Conservation (phyloP, 352 stramenopile species). For the Phytophthora rubi region DNA sequence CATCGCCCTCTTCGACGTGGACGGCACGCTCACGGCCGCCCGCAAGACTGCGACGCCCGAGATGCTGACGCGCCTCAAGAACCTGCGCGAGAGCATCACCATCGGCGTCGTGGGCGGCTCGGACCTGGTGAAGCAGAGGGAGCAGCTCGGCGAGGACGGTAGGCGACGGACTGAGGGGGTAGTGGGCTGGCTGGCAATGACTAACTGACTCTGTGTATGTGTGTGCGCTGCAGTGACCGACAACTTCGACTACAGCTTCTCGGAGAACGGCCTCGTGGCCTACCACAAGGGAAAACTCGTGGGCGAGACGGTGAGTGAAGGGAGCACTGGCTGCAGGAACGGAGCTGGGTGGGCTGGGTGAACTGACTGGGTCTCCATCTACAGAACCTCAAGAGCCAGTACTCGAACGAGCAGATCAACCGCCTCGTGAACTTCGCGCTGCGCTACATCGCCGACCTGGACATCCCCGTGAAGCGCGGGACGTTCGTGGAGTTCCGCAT, state of each 20-base stretch:
- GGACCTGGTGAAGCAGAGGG: slow-evolving; percentile 99
- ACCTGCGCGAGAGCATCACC: slow-evolving; percentile 94
- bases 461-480: slow-evolving; percentile 98
- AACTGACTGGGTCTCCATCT: slow-evolving; percentile 1
- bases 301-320: slow-evolving; percentile 72
- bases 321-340: background rate
- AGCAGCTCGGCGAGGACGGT: slow-evolving; percentile 97
- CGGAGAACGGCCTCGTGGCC: slow-evolving; percentile 98
- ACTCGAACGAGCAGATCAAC: slow-evolving; percentile 98
- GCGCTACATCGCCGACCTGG: slow-evolving; percentile 93
- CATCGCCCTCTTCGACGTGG: slow-evolving; percentile 99
- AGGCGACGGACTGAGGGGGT: background rate
- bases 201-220: background rate
- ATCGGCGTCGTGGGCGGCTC: slow-evolving; percentile 98
- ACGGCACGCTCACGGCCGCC: slow-evolving; percentile 97
- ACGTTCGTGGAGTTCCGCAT: slow-evolving; percentile 99
- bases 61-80: slow-evolving; percentile 95
- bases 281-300: slow-evolving; percentile 96
- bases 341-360: background rate
- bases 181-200: background rate
- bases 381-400: slow-evolving; percentile 93
- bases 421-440: slow-evolving; percentile 97
- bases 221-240: slow-evolving; percentile 72
- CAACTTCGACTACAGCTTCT: slow-evolving; percentile 99
- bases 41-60: slow-evolving; percentile 90